phyloP scores from a whole-genome alignment of 345 rosid species.

The Citrus hindsii region DNA sequence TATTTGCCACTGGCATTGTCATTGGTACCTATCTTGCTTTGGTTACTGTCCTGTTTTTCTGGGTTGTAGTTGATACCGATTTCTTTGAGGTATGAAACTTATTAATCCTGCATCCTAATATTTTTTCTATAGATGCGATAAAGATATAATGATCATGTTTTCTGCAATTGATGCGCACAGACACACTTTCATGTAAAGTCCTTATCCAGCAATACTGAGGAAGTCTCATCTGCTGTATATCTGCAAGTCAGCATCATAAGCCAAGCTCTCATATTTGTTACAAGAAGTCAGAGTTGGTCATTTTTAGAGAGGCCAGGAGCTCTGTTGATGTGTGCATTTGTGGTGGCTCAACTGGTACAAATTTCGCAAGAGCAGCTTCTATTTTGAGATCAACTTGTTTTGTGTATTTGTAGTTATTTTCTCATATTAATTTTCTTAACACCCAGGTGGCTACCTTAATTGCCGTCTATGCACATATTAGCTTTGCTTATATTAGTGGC shows the following conservation, averaged over 20 bases:
- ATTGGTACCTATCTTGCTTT: constrained; percentile 91
- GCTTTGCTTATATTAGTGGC: constrained; percentile 82
- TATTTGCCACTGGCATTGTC: constrained; percentile 90
- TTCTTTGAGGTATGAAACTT: constrained; percentile 79
- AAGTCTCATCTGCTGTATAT: constrained; percentile 86
- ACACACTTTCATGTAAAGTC: constrained; percentile 64
- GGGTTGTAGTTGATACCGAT: constrained; percentile 64
- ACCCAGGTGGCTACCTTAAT: constrained; percentile 73
- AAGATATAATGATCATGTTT: background rate
- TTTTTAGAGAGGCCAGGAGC: constrained; percentile 78
- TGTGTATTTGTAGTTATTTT: background rate
- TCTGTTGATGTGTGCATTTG: constrained; percentile 80
- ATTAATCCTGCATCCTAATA: background rate
- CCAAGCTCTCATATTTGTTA: constrained; percentile 96
- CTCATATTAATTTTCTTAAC: constrained; percentile 5
- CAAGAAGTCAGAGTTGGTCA: constrained; percentile 94
- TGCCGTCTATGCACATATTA: constrained; percentile 78
- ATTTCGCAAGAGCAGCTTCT: background rate
- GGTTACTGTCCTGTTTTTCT: constrained; percentile 85
- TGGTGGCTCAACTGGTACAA: constrained; percentile 85
- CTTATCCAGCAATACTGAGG: constrained; percentile 44
- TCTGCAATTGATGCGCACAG: constrained; percentile 36
- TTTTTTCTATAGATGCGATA: background rate
- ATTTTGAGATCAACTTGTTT: background rate
- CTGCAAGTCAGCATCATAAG: constrained; percentile 97